Conservation (phyloP, 768 basidiomycete genomes). For the Gloeostereum incarnatum region DNA sequence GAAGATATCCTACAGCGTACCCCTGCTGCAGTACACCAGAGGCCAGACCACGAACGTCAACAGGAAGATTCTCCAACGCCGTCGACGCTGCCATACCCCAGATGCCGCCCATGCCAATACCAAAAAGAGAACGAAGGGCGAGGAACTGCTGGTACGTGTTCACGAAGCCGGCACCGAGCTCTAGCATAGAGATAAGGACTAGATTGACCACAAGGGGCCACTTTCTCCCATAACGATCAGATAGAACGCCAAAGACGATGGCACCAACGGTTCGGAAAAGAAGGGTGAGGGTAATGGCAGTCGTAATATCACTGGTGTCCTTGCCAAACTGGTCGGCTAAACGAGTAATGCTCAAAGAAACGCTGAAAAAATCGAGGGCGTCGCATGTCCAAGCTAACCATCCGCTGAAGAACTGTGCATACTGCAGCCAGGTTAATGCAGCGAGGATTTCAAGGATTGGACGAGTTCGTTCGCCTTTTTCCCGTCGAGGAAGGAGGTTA, state of each 20-base stretch:
- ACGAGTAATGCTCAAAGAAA: slow-evolving; percentile 44
- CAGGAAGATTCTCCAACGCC: slow-evolving; percentile 83
- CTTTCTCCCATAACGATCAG: slow-evolving; percentile 87
- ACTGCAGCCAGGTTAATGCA: slow-evolving; percentile 40
- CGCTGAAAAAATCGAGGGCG: slow-evolving; percentile 82
- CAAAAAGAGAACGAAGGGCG: slow-evolving; percentile 74
- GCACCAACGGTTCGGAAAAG: slow-evolving; percentile 83
- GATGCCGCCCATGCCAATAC: slow-evolving; percentile 82
- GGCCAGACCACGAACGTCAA: slow-evolving; percentile 76
- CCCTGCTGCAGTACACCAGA: slow-evolving; percentile 85
- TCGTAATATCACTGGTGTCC: slow-evolving; percentile 41
- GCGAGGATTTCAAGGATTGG: slow-evolving; percentile 34
- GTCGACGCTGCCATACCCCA: slow-evolving; percentile 69
- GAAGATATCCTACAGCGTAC: slow-evolving; percentile 76
- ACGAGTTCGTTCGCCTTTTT: slow-evolving; percentile 23
- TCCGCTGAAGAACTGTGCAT: slow-evolving; percentile 51
- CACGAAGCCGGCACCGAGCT: slow-evolving; percentile 77
- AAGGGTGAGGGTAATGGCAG: slow-evolving; percentile 84
- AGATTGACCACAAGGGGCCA: slow-evolving; percentile 85
- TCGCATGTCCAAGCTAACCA: slow-evolving; percentile 87
- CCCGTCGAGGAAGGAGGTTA: slow-evolving; percentile 41
- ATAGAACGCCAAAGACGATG: slow-evolving; percentile 77
- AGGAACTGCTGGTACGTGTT: slow-evolving; percentile 74
- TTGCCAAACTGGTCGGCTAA: slow-evolving; percentile 40
- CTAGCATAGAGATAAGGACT: slow-evolving; percentile 57